These are phyloP conservation scores for Carex cristatella DNA, from an alignment of 176 grass and related monocot genomes.

Conservation along the genomic window DNA sequence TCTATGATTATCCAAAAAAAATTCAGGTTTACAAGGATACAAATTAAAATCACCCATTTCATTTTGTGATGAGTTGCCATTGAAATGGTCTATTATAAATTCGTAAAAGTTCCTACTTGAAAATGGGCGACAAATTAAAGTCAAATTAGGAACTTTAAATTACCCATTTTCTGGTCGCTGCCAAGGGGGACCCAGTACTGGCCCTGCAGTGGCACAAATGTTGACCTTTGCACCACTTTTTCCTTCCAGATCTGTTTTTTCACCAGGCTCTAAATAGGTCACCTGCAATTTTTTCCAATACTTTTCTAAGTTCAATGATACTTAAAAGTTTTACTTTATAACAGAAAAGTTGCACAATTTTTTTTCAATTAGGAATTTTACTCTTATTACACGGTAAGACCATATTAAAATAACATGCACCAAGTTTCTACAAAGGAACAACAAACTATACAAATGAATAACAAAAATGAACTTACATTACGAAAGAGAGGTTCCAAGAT, in stretches of 20 bases:
- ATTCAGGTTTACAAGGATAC: not conserved
- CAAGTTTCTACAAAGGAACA: not conserved
- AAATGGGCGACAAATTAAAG: not conserved
- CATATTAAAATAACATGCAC: not conserved
- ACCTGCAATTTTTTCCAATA: constrained; percentile 30
- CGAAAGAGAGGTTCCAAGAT: constrained; percentile 41
- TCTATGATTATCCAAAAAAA: not conserved
- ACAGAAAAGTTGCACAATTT: not conserved
- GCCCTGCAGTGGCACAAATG: constrained; percentile 62
- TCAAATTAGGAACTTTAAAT: not conserved
- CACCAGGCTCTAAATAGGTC: constrained; percentile 74
- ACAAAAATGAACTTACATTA: constrained; percentile 29
- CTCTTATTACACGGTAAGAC: not conserved
- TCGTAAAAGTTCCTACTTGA: not conserved
- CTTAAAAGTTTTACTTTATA: not conserved
- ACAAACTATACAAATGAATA: constrained; percentile 10
- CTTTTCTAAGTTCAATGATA: not conserved
- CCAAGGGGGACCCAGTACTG: constrained; percentile 81
- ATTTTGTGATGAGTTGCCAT: not conserved
- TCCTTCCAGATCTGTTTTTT: constrained; percentile 36
- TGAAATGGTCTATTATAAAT: not conserved
- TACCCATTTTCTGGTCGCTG: constrained; percentile 91
- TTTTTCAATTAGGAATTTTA: not conserved
- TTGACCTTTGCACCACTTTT: constrained; percentile 21
- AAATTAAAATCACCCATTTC: not conserved